Evolutionary conservation across 768 basidiomycete genomes (phyloP).

Genomic region (Floccularia luteovirens): DNA sequence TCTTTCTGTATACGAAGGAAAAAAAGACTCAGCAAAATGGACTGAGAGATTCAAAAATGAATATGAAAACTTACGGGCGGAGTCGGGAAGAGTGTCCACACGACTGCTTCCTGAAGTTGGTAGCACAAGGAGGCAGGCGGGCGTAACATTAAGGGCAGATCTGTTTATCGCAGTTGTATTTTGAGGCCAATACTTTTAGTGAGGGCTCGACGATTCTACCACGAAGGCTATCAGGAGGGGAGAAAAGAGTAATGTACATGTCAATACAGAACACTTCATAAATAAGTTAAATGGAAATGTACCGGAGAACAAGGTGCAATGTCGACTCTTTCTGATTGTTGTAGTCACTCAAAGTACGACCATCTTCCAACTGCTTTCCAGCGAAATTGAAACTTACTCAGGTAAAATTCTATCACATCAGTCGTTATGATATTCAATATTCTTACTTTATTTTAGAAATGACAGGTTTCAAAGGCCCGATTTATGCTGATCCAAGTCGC

Average conservation of each 20-base stretch:
- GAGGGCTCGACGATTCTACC: slow-evolving; percentile 99
- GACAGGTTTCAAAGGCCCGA: slow-evolving; percentile 33
- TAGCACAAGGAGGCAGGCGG: slow-evolving; percentile 97
- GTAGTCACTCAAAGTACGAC: slow-evolving; percentile 82
- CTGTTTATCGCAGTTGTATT: slow-evolving; percentile 99
- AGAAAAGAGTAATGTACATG: not conserved
- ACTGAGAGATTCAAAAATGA: not conserved
- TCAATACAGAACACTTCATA: not conserved
- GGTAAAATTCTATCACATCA: slow-evolving; percentile 52
- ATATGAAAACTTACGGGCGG: slow-evolving; percentile 28
- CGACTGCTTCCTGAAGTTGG: slow-evolving; percentile 95
- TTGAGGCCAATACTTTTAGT: slow-evolving; percentile 91
- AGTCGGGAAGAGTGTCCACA: slow-evolving; percentile 90
- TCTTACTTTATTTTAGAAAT: slow-evolving; percentile 21
- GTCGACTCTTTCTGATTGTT: slow-evolving; percentile 97
- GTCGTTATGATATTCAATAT: not conserved
- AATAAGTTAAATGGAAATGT: slow-evolving; percentile 13
- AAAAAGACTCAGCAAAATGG: not conserved
- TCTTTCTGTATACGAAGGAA: slow-evolving; percentile 2
- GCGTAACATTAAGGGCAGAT: slow-evolving; percentile 99
- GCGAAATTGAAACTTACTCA: slow-evolving; percentile 91
- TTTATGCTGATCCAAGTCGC: slow-evolving; percentile 63
- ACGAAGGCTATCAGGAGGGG: slow-evolving; percentile 56
- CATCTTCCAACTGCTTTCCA: slow-evolving; percentile 93
- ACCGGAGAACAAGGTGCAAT: slow-evolving; percentile 81